phyloP scores from a whole-genome alignment of 2,329 filamentous ascomycete species.

The Sphaerostilbella broomeana region DNA sequence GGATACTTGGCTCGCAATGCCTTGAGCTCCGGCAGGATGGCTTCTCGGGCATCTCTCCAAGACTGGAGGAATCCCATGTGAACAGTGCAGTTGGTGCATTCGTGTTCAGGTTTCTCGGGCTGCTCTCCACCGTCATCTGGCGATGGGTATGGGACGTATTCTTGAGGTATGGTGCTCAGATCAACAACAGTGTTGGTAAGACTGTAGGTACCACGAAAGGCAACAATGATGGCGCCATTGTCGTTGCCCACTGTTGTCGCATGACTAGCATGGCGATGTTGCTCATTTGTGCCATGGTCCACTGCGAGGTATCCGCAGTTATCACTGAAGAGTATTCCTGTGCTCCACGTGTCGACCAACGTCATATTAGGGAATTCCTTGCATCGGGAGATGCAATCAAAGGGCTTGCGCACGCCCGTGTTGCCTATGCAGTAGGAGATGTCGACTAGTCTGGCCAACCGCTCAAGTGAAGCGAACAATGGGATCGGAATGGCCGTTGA shows the following conservation, averaged over 20 bases:
- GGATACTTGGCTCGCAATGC: slow-evolving; percentile 56
- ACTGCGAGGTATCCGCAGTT: slow-evolving; percentile 91
- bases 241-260: neutral
- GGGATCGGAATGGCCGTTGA: slow-evolving; percentile 42
- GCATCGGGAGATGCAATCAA: slow-evolving; percentile 79
- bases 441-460: slow-evolving; percentile 84
- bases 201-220: slow-evolving; percentile 92
- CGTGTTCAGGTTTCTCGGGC: slow-evolving; percentile 36
- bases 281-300: slow-evolving; percentile 48
- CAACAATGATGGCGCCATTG: slow-evolving; percentile 60
- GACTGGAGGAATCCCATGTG: slow-evolving; percentile 84
- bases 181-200: slow-evolving; percentile 87
- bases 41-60: slow-evolving; percentile 67
- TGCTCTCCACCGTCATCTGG: slow-evolving; percentile 36
- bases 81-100: slow-evolving; percentile 82
- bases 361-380: slow-evolving; percentile 74
- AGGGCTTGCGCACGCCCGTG: slow-evolving; percentile 75
- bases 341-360: slow-evolving; percentile 82
- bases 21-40: slow-evolving; percentile 62
- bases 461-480: slow-evolving; percentile 77
- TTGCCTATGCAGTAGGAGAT: slow-evolving; percentile 89
- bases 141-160: slow-evolving; percentile 80
- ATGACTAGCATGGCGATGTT: slow-evolving; percentile 16
- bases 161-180: slow-evolving; percentile 79
- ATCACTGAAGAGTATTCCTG: slow-evolving; percentile 77